These are phyloP conservation scores for Bonnemaisonia californica DNA, from an alignment of 31 red algal genomes.

Conservation along the genomic window DNA sequence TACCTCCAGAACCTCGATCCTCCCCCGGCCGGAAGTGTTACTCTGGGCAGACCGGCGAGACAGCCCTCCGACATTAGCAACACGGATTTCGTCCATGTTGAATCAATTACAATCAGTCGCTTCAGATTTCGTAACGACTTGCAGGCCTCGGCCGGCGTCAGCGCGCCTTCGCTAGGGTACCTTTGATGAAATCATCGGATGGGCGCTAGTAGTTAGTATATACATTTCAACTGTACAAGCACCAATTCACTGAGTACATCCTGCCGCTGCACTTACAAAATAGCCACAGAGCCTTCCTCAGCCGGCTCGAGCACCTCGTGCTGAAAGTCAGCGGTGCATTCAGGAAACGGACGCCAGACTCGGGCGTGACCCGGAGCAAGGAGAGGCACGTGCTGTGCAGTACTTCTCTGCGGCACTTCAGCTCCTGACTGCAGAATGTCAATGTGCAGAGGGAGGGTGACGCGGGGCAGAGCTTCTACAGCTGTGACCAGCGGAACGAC, in stretches of 20 bases:
- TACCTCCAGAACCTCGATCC: slow-evolving; percentile 68
- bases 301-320: slow-evolving; percentile 17
- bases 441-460: slow-evolving; percentile 36
- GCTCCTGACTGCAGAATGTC: slow-evolving; percentile 57
- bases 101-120: slow-evolving; percentile 56
- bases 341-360: slow-evolving; percentile 62
- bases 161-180: slow-evolving; percentile 49
- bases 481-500: slow-evolving; percentile 31
- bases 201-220: too few species aligned
- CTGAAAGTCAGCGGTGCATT: slow-evolving; percentile 36
- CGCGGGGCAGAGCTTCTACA: slow-evolving; percentile 10
- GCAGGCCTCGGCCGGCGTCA: slow-evolving; percentile 41
- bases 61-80: slow-evolving; percentile 34
- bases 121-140: slow-evolving; percentile 36
- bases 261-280: slow-evolving; percentile 33
- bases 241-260: too few species aligned
- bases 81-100: slow-evolving; percentile 62
- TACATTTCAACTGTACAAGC: too few species aligned
- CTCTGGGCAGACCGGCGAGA: slow-evolving; percentile 44
- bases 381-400: slow-evolving; percentile 63
- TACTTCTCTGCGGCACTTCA: slow-evolving; percentile 48
- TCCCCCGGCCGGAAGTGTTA: slow-evolving; percentile 43
- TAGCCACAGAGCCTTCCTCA: slow-evolving; percentile 26
- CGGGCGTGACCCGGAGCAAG: slow-evolving; percentile 42
- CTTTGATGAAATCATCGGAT: slow-evolving; percentile 9